A percentile compares a stretch with the other conserved stretches of the same genome.
Conservation (phyloP, 371 early-diverging fungal species). For the Thermomucor indicae-seudaticae region DNA sequence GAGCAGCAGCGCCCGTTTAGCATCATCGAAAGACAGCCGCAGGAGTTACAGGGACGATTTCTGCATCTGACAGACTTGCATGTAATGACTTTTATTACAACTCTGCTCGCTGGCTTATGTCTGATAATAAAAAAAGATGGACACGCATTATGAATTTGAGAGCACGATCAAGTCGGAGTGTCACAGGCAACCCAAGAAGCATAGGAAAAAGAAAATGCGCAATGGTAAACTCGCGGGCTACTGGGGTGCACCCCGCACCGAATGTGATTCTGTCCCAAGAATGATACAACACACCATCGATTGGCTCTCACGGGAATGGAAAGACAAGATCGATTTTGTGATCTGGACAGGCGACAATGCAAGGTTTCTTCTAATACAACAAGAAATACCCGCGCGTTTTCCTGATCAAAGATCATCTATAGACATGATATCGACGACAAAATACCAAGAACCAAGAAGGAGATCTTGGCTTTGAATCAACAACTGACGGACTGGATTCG, state of each 20-base stretch:
- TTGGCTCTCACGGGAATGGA: constrained; percentile 51
- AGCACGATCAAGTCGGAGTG: constrained; percentile 54
- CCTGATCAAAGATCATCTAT: constrained; percentile 1
- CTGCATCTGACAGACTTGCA: constrained; percentile 67
- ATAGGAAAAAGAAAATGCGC: constrained; percentile 15
- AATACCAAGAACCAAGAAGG: constrained; percentile 51
- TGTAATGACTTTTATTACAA: constrained; percentile 13
- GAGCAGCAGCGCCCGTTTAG: too few species aligned
- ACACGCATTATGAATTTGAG: constrained; percentile 42
- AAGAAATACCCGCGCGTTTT: background rate
- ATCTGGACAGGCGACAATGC: constrained; percentile 79
- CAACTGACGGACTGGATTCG: constrained; percentile 12
- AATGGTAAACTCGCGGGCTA: constrained; percentile 27
- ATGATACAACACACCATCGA: constrained; percentile 62
- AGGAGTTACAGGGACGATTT: constrained; percentile 34
- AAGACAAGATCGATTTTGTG: constrained; percentile 63
- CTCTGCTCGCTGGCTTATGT: background rate
- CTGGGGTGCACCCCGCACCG: constrained; percentile 57
- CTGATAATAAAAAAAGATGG: constrained; percentile 22
- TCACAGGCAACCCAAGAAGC: constrained; percentile 38
- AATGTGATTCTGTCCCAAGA: constrained; percentile 64
- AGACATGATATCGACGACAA: constrained; percentile 67
- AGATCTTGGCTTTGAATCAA: constrained; percentile 49
- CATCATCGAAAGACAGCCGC: too few species aligned
- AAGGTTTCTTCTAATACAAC: constrained; percentile 24